These are phyloP conservation scores for Simplicillium sp. DNA, from an alignment of 2,329 filamentous ascomycete species.

Conservation along the genomic window DNA sequence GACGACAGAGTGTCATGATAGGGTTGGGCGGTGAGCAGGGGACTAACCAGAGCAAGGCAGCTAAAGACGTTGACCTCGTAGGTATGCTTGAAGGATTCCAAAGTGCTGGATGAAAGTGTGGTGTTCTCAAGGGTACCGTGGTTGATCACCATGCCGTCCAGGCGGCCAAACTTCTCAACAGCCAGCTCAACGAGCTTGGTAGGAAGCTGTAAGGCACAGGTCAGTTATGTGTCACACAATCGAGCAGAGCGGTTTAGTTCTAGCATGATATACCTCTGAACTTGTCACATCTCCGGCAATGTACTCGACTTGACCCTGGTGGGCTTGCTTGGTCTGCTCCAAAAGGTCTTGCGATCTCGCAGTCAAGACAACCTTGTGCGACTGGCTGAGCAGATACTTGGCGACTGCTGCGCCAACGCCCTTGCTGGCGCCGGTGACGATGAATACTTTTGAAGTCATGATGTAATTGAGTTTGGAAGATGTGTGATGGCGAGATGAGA, in stretches of 20 bases:
- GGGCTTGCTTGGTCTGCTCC: constrained; percentile 38
- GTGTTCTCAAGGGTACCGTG: constrained; percentile 77
- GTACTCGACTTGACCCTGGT: constrained; percentile 44
- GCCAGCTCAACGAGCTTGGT: constrained; percentile 56
- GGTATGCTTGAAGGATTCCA: constrained; percentile 63
- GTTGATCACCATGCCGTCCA: constrained; percentile 83
- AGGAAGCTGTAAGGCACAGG: constrained; percentile 33
- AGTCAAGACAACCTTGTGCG: constrained; percentile 50
- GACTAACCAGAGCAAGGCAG: constrained; percentile 61
- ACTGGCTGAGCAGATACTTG: constrained; percentile 37
- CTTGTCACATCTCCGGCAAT: constrained; percentile 46
- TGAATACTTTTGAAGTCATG: constrained; percentile 55
- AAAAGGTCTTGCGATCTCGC: constrained; percentile 43
- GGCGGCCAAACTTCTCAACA: constrained; percentile 53
- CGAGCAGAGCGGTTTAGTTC: neutral
- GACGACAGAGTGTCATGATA: too few relatives aligned
- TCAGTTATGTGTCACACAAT: neutral
- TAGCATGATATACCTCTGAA: constrained; percentile 29
- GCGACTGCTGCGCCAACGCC: constrained; percentile 52
- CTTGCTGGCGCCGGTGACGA: constrained; percentile 58
- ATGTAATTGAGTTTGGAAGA: constrained; percentile 7
- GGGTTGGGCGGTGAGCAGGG: too few relatives aligned
- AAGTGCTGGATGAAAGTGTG: constrained; percentile 55
- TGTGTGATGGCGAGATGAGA: too few relatives aligned
- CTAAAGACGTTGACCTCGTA: constrained; percentile 89